Evolutionary conservation across 768 basidiomycete species (phyloP).

Genomic region (Pisolithus orientalis): DNA sequence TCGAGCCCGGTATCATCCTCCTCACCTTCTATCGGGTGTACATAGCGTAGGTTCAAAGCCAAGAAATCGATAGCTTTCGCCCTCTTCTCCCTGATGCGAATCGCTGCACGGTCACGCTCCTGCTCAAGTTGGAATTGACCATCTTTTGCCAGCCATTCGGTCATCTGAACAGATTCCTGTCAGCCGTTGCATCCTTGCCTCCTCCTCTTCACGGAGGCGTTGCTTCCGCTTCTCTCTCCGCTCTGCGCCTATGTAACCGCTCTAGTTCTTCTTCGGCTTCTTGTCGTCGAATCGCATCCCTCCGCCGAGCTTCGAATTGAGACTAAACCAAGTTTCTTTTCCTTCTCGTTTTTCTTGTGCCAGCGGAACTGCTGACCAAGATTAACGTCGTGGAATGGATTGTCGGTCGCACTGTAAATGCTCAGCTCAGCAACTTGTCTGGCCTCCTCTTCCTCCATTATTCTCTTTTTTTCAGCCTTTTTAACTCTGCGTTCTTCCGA

Average conservation of each 20-base stretch:
- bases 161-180: slow-evolving; percentile 98
- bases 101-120: slow-evolving; percentile 82
- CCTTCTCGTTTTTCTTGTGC: slow-evolving; percentile 98
- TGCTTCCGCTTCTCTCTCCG: slow-evolving; percentile 91
- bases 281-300: slow-evolving; percentile 73
- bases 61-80: slow-evolving; percentile 99
- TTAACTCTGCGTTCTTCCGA: slow-evolving; percentile 81
- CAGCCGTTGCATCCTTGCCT: slow-evolving; percentile 77
- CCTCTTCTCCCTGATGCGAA: slow-evolving; percentile 91
- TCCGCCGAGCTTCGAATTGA: slow-evolving; percentile 67
- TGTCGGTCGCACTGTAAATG: slow-evolving; percentile 94
- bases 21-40: slow-evolving; percentile 67
- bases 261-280: slow-evolving; percentile 97
- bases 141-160: slow-evolving; percentile 95
- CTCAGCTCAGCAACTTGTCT: slow-evolving; percentile 91
- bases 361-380: slow-evolving; percentile 95
- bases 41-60: slow-evolving; percentile 92
- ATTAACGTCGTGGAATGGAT: slow-evolving; percentile 97
- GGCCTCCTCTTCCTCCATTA: slow-evolving; percentile 82
- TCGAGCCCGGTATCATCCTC: slow-evolving; percentile 88
- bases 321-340: slow-evolving; percentile 83
- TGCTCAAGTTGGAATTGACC: slow-evolving; percentile 97
- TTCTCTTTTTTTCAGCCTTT: slow-evolving; percentile 82
- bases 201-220: slow-evolving; percentile 86
- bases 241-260: slow-evolving; percentile 80